Evolutionary conservation across 2,329 filamentous ascomycete genomes (phyloP), one percentile per base, ranked within the genome.

Genomic region (Aspergillus sp.): DNA sequence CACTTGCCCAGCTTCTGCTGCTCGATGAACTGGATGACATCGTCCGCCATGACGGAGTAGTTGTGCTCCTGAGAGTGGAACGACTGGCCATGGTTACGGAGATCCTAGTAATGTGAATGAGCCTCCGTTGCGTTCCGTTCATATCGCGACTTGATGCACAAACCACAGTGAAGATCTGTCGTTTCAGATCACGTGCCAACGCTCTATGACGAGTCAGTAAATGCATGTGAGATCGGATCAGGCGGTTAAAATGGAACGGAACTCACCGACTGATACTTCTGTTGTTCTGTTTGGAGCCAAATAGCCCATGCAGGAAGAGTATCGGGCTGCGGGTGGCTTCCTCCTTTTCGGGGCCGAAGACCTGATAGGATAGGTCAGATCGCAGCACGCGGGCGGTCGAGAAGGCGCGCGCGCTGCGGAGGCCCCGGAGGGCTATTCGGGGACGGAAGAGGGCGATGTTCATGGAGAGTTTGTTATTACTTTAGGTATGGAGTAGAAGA

Each of bases 271-370:
- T 95, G 57, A 97, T 94, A 65, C 82, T 89, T 70, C 92, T 81
- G 69, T 96, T 96, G 70, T 97, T 97, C 76, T 90, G 91, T 76
- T 95, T 96, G 35, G 90, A 96, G 17, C 93, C 93, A 66, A 97
- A 96, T 10, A 97, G 79, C 1, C 94, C 93, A 69, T 97, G 93
- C 65, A 97, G 83, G 60, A 97, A 88, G 56, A 97, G 74, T 58
- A 97, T 90, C 2, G 92, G 89, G 48, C 77, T 75, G 51, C 73
- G 59, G 44, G 61, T 61, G 42, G 60, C 49, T 48, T 68, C 57
- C n/a, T 62, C 62, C 19, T 59, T 67, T 53, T 72, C 66, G 2
- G 69, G 69, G 14, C 67, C 68, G 46, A 66, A 69, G 42, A 71
- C 64, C 49, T 73, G 67, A 51, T 67, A 71, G 1, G 69, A 63